Base-by-base conservation (phyloP, 163 green algal genomes). In the Chlamydomonas reinhardtii region DNA sequence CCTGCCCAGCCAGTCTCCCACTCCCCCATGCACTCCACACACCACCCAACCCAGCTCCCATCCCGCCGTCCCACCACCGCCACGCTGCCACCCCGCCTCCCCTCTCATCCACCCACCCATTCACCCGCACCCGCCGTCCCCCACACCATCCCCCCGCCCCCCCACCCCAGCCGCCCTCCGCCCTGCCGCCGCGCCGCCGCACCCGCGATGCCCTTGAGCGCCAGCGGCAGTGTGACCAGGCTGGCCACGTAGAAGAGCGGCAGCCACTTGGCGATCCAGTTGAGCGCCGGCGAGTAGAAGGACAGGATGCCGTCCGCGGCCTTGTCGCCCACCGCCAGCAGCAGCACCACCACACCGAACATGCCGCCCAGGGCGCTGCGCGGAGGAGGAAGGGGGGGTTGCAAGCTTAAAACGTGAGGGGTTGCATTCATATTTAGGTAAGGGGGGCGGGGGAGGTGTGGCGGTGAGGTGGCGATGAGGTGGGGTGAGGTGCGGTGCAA, bases 161-260 rank as follows among this genome's bases (percentile, higher is more conserved):
- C 1, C 29, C 64, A 29, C 29, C 29, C 27, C 4, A 11, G 6
- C 64, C 64, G 15, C 29, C 64, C 8, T 2, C 69, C 69, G 1
- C 4, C 69, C 4, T 15, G 16, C 39, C 69, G 15, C 69, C 69
- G 24, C 39, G 39, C 39, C 39, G 1, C 6, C 85, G 8, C 71
- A 96, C 93, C 91, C 79, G 91, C 72, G 27, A 98, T 93, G 81
- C 89, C 90, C 8, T 91, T 85, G 19, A 98, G 75, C 17, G 93
- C 91, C 24, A 97, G 76, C 2, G 97, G 97, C 85, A 99, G 92
- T 0, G 94, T 92, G 3, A 99, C 95, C 24, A 99, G 93, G 17
- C 95, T 94, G 0, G 97, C 94, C 12, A 98, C 92, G 88, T 98
- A 99, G 90, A 99, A 99, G n/a, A 98, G 90, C 8, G 96, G 93